phyloP scores from a whole-genome alignment of 2,329 filamentous ascomycete genomes.

The Cladosporium sp. region DNA sequence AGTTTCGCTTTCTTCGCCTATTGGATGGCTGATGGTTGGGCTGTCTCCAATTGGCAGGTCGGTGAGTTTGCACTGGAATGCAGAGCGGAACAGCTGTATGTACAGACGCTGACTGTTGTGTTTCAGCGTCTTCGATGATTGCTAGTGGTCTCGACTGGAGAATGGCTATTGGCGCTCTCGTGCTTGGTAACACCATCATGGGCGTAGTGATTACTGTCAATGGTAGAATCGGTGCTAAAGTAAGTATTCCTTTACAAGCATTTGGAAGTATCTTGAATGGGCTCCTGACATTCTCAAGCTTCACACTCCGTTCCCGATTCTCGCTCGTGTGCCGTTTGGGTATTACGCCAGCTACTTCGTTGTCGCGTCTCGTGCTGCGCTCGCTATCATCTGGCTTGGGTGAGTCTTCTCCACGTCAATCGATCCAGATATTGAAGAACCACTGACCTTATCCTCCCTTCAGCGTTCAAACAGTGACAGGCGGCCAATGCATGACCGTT shows the following conservation, averaged over 20 bases:
- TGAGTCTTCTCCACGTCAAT: not conserved
- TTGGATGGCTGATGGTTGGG: slow-evolving; percentile 38
- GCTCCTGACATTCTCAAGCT: slow-evolving; percentile 40
- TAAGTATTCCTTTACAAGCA: slow-evolving; percentile 23
- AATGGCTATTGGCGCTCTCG: slow-evolving; percentile 42
- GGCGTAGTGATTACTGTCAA: slow-evolving; percentile 42
- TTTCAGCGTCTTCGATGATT: slow-evolving; percentile 40
- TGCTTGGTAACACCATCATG: slow-evolving; percentile 23
- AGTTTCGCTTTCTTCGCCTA: slow-evolving; percentile 31
- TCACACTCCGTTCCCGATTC: slow-evolving; percentile 51
- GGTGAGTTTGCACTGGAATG: slow-evolving; percentile 17
- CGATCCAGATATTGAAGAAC: not conserved
- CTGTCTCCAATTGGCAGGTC: slow-evolving; percentile 35
- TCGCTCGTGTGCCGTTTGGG: slow-evolving; percentile 49
- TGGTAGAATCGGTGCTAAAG: slow-evolving; percentile 47
- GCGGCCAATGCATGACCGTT: slow-evolving; percentile 21
- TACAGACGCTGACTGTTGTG: slow-evolving; percentile 10
- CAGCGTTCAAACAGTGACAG: slow-evolving; percentile 25
- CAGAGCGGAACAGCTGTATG: no score
- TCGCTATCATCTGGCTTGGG: slow-evolving; percentile 29
- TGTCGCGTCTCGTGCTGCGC: slow-evolving; percentile 25
- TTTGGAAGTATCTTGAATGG: not conserved
- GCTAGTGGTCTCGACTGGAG: slow-evolving; percentile 49
- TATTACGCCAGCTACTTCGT: slow-evolving; percentile 44
- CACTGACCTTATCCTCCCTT: not conserved